Evolutionary conservation across 176 grass and related monocot species (phyloP).

Genomic region (Musa beccarii): DNA sequence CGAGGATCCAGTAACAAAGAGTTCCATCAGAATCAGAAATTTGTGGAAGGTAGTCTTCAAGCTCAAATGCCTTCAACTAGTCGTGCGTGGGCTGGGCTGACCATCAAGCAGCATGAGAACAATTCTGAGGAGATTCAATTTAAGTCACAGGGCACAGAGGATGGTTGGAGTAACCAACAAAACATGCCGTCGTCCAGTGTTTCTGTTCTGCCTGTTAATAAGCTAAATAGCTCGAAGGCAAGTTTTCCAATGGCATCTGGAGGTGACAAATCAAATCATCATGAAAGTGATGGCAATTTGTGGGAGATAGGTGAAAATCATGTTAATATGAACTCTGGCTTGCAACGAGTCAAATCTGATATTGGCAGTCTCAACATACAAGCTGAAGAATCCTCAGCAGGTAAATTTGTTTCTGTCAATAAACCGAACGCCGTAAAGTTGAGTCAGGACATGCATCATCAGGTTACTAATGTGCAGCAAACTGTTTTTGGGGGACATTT

Average conservation of each 20-base stretch:
- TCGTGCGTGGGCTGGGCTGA: background rate
- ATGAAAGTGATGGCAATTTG: conserved; percentile 2
- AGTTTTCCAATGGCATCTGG: background rate
- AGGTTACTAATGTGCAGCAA: background rate
- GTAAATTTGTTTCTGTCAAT: conserved; percentile 1
- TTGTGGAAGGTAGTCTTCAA: background rate
- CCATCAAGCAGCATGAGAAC: background rate
- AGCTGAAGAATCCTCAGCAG: background rate
- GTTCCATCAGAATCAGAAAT: background rate
- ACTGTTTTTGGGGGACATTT: conserved; percentile 1
- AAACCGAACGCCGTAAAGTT: conserved; percentile 2
- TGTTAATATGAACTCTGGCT: conserved; percentile 1
- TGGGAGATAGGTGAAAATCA: background rate
- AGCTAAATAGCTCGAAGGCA: background rate
- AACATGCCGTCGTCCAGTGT: background rate
- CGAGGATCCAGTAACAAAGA: background rate
- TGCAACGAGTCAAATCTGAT: conserved; percentile 4
- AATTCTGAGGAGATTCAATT: background rate
- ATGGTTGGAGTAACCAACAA: conserved; percentile 7
- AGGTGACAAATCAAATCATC: conserved; percentile 4
- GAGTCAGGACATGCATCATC: conserved; percentile 7
- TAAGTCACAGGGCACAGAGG: conserved; percentile 1
- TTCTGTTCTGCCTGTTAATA: background rate
- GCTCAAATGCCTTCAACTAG: background rate
- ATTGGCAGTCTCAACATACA: conserved; percentile 8